A percentile compares a stretch with the other conserved stretches of the same genome.
Conservation (phyloP, 495 filamentous ascomycete genomes). For the Penicillium waksmanii region DNA sequence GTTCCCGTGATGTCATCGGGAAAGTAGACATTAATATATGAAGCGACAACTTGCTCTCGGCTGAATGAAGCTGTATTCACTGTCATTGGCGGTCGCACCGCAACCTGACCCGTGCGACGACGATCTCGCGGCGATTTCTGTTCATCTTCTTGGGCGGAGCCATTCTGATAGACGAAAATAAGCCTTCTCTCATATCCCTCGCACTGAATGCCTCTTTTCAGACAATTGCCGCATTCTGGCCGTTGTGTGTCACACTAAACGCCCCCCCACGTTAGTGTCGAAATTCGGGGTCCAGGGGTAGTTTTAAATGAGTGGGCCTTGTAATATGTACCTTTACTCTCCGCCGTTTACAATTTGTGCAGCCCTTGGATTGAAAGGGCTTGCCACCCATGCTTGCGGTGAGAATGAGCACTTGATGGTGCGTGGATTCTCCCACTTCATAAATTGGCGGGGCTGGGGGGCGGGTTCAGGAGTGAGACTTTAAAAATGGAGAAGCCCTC, state of each 20-base stretch:
- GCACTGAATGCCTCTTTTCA: constrained; percentile 10
- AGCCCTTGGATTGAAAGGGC: constrained; percentile 15
- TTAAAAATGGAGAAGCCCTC: background rate
- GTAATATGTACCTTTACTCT: constrained; percentile 12
- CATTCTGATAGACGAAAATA: constrained; percentile 10
- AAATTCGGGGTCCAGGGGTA: background rate
- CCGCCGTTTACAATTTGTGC: constrained; percentile 4
- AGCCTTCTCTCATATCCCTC: constrained; percentile 8
- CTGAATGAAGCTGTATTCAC: background rate
- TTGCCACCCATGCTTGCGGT: constrained; percentile 8
- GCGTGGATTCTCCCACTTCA: background rate
- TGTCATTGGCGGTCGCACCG: background rate
- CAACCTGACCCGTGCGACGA: background rate
- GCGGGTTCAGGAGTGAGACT: background rate
- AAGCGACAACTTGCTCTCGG: constrained; percentile 10
- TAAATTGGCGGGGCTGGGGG: background rate
- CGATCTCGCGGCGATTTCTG: background rate
- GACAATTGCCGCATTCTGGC: constrained; percentile 13
- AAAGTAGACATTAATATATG: constrained; percentile 8
- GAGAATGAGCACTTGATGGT: background rate
- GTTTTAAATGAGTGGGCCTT: background rate
- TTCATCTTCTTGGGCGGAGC: background rate
- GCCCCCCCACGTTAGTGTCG: background rate
- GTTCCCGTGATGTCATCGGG: constrained; percentile 10
- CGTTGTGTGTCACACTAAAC: constrained; percentile 9